A percentile compares a stretch with the other conserved stretches of the same genome.
phyloP scores from a whole-genome alignment of 306 rosid species.

The Canavalia gladiata region DNA sequence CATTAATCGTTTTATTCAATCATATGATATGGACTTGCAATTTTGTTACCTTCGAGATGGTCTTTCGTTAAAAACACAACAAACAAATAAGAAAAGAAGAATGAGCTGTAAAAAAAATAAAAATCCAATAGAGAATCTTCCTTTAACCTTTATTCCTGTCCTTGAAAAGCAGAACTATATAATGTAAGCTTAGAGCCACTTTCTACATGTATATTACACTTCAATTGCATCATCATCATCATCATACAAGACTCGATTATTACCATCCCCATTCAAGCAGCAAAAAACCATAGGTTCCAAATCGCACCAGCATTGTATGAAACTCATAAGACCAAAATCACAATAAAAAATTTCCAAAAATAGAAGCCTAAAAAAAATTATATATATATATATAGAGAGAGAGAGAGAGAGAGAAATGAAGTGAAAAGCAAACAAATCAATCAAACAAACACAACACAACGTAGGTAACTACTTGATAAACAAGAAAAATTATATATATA shows the following conservation, averaged over 20 bases:
- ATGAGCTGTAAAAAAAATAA: slow-evolving; percentile 49
- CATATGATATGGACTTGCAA: slow-evolving; percentile 24
- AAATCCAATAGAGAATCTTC: slow-evolving; percentile 34
- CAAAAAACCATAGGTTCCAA: background rate
- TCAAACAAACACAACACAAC: background rate
- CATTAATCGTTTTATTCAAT: slow-evolving; percentile 6
- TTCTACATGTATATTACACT: slow-evolving; percentile 44
- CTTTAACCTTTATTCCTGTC: slow-evolving; percentile 57
- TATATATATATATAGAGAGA: background rate
- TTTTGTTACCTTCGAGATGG: slow-evolving; percentile 19
- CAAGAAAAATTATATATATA: slow-evolving; percentile 46
- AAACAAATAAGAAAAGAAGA: background rate
- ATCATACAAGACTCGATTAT: background rate
- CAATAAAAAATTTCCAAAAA: background rate
- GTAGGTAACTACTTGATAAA: slow-evolving; percentile 38
- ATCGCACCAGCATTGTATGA: slow-evolving; percentile 1
- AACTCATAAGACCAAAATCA: background rate
- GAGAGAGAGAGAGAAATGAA: background rate
- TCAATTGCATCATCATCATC: background rate
- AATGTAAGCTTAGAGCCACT: slow-evolving; percentile 43
- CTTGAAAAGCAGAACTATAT: slow-evolving; percentile 45
- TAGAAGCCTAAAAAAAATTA: background rate
- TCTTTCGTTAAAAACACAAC: background rate
- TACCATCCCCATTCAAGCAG: slow-evolving; percentile 5
- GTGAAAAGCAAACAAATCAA: background rate